Percentiles rank a stretch among this genome's conserved stretches.
These are phyloP conservation scores for Monosporascus sp. DNA, from an alignment of 2,329 filamentous ascomycete genomes.

Conservation along the genomic window DNA sequence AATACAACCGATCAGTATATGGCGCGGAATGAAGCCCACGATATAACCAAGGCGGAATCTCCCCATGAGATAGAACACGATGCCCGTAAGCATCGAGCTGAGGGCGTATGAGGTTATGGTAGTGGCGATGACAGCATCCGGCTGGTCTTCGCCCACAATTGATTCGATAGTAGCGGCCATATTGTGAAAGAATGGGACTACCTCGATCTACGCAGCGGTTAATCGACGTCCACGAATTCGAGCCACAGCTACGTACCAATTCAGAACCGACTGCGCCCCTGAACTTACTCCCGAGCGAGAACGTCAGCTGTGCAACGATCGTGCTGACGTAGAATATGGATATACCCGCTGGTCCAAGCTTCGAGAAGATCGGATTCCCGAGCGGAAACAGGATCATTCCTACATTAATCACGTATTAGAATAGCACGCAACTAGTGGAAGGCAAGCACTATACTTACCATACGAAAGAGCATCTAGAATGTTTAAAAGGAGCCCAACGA, in stretches of 20 bases:
- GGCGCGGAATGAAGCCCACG: conserved; percentile 93
- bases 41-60: conserved; percentile 82
- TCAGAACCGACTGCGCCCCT: conserved; percentile 89
- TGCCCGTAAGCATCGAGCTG: conserved; percentile 84
- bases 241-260: conserved; percentile 51
- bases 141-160: conserved; percentile 71
- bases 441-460: conserved; percentile 41
- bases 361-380: conserved; percentile 76
- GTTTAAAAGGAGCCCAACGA: conserved; percentile 84
- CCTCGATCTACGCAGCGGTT: conserved; percentile 65
- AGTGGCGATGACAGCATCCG: conserved; percentile 84
- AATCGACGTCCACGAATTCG: conserved; percentile 3
- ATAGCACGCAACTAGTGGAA: background rate
- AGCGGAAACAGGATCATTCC: conserved; percentile 94
- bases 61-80: conserved; percentile 90
- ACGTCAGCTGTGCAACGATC: conserved; percentile 86
- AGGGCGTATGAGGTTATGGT: conserved; percentile 88
- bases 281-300: conserved; percentile 83
- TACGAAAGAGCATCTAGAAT: conserved; percentile 94
- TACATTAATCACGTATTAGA: conserved; percentile 22
- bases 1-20: conserved; percentile 95
- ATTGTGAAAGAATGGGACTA: conserved; percentile 97
- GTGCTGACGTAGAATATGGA: conserved; percentile 99
- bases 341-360: conserved; percentile 86
- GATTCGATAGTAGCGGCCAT: conserved; percentile 88